phyloP scores from a whole-genome alignment of 192 early-diverging fungal genomes.

The Linnemannia zychae region DNA sequence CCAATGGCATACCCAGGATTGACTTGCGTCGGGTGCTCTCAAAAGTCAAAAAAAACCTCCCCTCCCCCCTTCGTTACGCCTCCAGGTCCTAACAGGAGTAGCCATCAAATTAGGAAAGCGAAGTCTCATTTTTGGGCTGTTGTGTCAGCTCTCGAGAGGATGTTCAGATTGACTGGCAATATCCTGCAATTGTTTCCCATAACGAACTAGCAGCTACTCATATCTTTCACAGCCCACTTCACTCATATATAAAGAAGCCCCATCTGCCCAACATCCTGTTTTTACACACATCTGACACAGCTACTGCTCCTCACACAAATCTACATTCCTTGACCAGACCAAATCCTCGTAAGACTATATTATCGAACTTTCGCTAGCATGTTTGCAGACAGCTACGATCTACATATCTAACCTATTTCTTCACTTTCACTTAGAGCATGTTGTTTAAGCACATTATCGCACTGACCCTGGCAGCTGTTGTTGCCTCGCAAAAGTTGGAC shows the following conservation, averaged over 20 bases:
- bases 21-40: too few species aligned
- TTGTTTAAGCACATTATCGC: conserved; percentile 5
- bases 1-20: too few species aligned
- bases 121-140: too few species aligned
- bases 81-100: too few species aligned
- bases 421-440: background rate
- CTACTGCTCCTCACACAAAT: background rate
- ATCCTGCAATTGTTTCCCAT: background rate
- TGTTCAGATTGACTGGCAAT: background rate
- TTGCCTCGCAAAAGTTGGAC: background rate
- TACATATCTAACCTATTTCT: conserved; percentile 4
- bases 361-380: background rate
- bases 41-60: too few species aligned
- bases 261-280: background rate
- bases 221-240: background rate
- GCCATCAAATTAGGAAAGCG: too few species aligned
- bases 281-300: too few species aligned
- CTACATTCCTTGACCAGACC: conserved; percentile 9
- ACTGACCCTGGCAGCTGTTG: background rate
- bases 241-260: background rate
- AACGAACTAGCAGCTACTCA: too few species aligned
- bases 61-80: too few species aligned
- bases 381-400: background rate
- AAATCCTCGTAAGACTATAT: background rate
- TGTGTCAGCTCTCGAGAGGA: too few species aligned